Base-by-base conservation (phyloP, 176 grass and related monocot species). In the Metroxylon sagu region DNA sequence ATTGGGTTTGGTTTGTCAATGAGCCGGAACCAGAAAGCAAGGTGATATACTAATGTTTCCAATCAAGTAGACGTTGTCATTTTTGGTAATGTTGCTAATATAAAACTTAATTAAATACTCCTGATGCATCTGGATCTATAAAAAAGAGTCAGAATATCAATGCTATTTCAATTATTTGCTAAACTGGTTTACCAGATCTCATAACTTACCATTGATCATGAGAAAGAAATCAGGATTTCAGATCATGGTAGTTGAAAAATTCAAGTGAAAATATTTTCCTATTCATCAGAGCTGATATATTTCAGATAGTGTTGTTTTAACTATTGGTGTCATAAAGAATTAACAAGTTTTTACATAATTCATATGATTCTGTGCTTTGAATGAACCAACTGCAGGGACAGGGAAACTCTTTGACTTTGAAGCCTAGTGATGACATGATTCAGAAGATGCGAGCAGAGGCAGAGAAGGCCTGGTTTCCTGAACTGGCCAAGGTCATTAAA, bases 1-100 rank as follows among this genome's bases (percentile, higher is more conserved):
- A 88, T 73, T 97, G 87, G 92, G 66, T 97, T 49, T 91, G 92
- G 87, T 97, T 91, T 62, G 79, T 85, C 53, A 88, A 91, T 54
- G 58, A 64, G 25, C 78, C 84, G 0, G 92, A 97, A 26, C 87
- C 84, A 21, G 53, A 80, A 72, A 71, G 77, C 8, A 73, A 64
- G 84, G 92, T 91, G 79, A 73, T 27, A n/a, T 3, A 50, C 5
- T 6, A 7, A 17, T 25, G 4, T 18, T 5, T 35, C 31, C 8
- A 7, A 35, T 35, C 31, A 35, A 23, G 6, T 7, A 35, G 31
- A 35, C 15, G 53, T 18, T 4, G 2, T 27, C 6, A 18, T 73
- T 25, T 29, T 7, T 35, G 4, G 31, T 8, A 35, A 10, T 35
- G 31, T 7, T 35, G 1, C 6, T 35, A 10, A 8, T 35, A 35